Conservation (phyloP, 768 basidiomycete genomes). For the Roridomyces roridus region DNA sequence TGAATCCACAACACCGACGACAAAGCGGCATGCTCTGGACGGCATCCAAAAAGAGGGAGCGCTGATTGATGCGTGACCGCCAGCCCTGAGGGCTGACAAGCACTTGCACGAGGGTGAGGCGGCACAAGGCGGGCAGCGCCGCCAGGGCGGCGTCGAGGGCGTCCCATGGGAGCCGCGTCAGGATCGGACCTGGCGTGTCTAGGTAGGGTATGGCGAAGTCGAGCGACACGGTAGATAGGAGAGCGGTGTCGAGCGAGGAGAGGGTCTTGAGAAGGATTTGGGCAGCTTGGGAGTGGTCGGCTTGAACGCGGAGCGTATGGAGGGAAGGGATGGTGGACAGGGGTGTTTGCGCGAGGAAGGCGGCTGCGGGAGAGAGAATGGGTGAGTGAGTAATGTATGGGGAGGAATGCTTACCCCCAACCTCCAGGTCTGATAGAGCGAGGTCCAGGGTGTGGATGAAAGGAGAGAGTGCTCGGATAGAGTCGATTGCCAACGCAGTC, state of each 20-base stretch:
- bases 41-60: conserved; percentile 4
- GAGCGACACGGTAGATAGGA: conserved; percentile 5
- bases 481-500: conserved; percentile 1
- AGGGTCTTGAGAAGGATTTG: conserved; percentile 9
- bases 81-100: conserved; percentile 20
- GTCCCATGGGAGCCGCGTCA: conserved; percentile 6
- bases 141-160: conserved; percentile 8
- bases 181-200: conserved; percentile 10
- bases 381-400: neutral
- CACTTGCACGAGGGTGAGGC: conserved; percentile 11
- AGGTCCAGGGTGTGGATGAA: conserved; percentile 6
- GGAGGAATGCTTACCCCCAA: conserved; percentile 1
- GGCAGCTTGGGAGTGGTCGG: conserved; percentile 16
- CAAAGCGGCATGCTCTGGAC: conserved; percentile 10
- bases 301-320: conserved; percentile 7
- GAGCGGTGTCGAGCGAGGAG: conserved; percentile 10
- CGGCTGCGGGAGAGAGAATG: neutral
- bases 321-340: neutral
- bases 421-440: conserved; percentile 2
- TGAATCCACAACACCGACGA: conserved; percentile 3
- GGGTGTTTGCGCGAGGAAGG: neutral
- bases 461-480: conserved; percentile 1
- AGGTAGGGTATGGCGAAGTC: conserved; percentile 22
- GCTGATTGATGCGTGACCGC: conserved; percentile 20
- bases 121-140: conserved; percentile 8